These are phyloP conservation scores for Colletotrichum eleusines DNA, from an alignment of 2,329 filamentous ascomycete genomes.

Conservation along the genomic window DNA sequence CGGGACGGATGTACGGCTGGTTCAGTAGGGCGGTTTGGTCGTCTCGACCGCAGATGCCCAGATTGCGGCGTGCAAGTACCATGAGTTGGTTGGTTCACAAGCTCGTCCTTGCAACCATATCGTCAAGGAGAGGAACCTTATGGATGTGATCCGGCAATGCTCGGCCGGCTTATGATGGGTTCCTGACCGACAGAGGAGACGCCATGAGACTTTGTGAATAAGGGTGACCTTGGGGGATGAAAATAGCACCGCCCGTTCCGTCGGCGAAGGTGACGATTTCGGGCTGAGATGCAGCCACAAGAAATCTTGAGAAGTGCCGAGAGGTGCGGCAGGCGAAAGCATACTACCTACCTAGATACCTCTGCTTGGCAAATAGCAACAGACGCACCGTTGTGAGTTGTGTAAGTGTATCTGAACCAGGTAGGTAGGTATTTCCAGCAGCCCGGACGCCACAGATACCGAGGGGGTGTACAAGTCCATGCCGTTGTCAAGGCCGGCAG, in stretches of 20 bases:
- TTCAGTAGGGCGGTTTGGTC: conserved; percentile 24
- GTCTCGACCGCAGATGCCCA: conserved; percentile 1
- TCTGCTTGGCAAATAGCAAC: background rate
- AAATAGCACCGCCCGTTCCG: conserved; percentile 21
- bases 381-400: background rate
- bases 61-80: background rate
- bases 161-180: too few species aligned
- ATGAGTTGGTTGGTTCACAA: background rate
- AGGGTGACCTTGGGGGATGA: conserved; percentile 11
- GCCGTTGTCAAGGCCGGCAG: background rate
- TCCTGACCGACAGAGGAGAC: too few species aligned
- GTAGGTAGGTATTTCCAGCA: background rate
- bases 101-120: conserved; percentile 8
- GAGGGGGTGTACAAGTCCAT: too few species aligned
- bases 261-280: conserved; percentile 11
- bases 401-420: too few species aligned
- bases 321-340: conserved; percentile 22
- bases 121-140: background rate
- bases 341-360: background rate
- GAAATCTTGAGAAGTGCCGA: conserved; percentile 29
- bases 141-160: conserved; percentile 24
- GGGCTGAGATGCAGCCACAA: conserved; percentile 29
- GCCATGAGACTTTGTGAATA: background rate
- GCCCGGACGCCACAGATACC: too few species aligned
- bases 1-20: conserved; percentile 18